phyloP scores from a whole-genome alignment of 2,329 filamentous ascomycete species.

The Monilinia polystroma region DNA sequence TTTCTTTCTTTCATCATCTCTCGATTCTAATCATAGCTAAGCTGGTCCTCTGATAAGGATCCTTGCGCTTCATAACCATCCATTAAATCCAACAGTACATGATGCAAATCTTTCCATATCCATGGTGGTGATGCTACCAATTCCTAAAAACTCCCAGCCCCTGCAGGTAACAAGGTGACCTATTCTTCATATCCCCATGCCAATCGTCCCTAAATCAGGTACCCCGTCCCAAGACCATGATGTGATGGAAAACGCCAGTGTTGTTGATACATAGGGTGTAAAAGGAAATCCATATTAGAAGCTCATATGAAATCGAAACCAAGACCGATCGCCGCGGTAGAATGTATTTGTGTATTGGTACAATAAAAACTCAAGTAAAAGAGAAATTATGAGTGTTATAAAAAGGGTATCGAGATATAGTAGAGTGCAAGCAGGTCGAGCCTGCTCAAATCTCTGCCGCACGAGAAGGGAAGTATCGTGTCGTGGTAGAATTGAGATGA shows the following conservation, averaged over 20 bases:
- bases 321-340: not conserved
- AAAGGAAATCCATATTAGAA: conserved; percentile 1
- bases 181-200: conserved; percentile 6
- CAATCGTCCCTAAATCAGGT: conserved; percentile 4
- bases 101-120: conserved; percentile 13
- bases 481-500: not conserved
- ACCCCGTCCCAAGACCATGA: not conserved
- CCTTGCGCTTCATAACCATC: not conserved
- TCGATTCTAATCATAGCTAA: not conserved
- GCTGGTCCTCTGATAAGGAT: not conserved
- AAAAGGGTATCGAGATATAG: conserved; percentile 19
- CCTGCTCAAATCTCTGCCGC: conserved; percentile 17
- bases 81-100: conserved; percentile 6
- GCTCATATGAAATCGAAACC: not conserved
- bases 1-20: not conserved
- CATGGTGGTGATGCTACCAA: conserved; percentile 17
- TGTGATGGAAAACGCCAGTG: conserved; percentile 4
- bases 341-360: not conserved
- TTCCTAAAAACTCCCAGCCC: conserved; percentile 8
- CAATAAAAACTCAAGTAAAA: not conserved
- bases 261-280: not conserved
- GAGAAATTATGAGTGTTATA: not conserved
- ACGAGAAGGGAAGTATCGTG: conserved; percentile 3
- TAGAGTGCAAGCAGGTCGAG: conserved; percentile 10
- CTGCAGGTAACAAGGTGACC: not conserved